Conservation (phyloP, 208 protist species). For the Leishmania martiniquensis region DNA sequence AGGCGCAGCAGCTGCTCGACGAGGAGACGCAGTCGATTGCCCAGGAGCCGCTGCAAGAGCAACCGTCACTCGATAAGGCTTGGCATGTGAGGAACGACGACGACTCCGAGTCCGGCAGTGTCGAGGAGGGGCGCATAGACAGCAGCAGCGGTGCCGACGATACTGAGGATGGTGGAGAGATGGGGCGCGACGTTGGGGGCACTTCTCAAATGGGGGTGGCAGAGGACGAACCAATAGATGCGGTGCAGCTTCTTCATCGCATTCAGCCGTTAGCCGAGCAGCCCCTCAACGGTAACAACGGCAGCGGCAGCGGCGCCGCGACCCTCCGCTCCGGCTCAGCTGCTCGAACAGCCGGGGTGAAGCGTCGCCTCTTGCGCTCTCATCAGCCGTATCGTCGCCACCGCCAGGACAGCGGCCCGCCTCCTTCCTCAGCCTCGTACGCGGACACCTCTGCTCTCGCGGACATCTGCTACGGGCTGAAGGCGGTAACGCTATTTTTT, state of each 20-base stretch:
- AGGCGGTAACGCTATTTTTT: constrained; percentile 15
- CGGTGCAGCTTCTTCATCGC: constrained; percentile 6
- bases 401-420: not conserved
- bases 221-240: constrained; percentile 4
- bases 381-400: not conserved
- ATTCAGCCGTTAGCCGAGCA: not conserved
- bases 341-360: not conserved
- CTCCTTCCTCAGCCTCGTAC: not conserved
- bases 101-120: constrained; percentile 3
- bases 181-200: not conserved
- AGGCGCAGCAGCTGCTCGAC: constrained; percentile 19
- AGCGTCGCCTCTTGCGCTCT: not conserved
- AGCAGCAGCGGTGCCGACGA: not conserved
- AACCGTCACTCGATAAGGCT: not conserved
- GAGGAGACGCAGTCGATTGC: constrained; percentile 13
- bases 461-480: constrained; percentile 14
- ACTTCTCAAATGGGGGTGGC: not conserved
- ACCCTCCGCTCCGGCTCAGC: not conserved
- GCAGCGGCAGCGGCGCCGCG: not conserved
- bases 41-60: constrained; percentile 12
- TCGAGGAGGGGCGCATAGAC: not conserved
- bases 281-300: not conserved
- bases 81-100: too few species aligned
- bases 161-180: not conserved
- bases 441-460: not conserved